phyloP scores from a whole-genome alignment of 1,284 basidiomycete species.

The Rhodotorula sp. region DNA sequence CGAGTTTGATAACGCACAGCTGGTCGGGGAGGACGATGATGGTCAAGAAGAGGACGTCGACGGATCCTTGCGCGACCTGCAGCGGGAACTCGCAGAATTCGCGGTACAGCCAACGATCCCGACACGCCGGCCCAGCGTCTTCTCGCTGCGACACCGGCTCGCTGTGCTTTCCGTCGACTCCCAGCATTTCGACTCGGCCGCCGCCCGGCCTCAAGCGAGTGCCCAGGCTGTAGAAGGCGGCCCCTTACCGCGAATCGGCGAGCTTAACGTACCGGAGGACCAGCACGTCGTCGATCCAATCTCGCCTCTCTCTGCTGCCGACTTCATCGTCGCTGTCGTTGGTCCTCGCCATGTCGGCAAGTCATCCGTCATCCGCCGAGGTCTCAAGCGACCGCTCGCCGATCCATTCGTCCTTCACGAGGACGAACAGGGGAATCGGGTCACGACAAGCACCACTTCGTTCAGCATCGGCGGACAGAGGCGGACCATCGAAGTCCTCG shows the following conservation, averaged over 20 bases:
- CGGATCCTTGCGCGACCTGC: not conserved
- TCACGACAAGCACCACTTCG: slow-evolving; percentile 37
- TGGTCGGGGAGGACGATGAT: not conserved
- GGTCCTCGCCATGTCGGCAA: slow-evolving; percentile 46
- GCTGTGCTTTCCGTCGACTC: too few species aligned
- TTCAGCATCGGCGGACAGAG: slow-evolving; percentile 33
- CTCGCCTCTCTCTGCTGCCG: slow-evolving; percentile 7
- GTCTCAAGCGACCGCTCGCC: slow-evolving; percentile 26
- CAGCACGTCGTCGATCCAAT: too few species aligned
- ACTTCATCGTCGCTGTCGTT: slow-evolving; percentile 41
- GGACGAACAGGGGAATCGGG: slow-evolving; percentile 38
- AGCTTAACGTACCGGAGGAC: too few species aligned
- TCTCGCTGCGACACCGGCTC: too few species aligned
- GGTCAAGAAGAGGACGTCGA: not conserved
- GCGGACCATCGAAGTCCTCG: slow-evolving; percentile 43
- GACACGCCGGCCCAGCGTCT: too few species aligned
- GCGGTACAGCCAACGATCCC: too few species aligned
- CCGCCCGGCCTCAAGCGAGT: too few species aligned
- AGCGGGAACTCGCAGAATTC: not conserved
- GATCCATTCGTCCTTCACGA: slow-evolving; percentile 17
- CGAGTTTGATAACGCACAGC: not conserved
- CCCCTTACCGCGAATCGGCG: too few species aligned
- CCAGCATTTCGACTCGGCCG: too few species aligned
- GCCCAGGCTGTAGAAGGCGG: too few species aligned
- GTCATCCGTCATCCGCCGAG: slow-evolving; percentile 43